Conservation (phyloP, 768 basidiomycete genomes). For the Naganishia randhawae region DNA sequence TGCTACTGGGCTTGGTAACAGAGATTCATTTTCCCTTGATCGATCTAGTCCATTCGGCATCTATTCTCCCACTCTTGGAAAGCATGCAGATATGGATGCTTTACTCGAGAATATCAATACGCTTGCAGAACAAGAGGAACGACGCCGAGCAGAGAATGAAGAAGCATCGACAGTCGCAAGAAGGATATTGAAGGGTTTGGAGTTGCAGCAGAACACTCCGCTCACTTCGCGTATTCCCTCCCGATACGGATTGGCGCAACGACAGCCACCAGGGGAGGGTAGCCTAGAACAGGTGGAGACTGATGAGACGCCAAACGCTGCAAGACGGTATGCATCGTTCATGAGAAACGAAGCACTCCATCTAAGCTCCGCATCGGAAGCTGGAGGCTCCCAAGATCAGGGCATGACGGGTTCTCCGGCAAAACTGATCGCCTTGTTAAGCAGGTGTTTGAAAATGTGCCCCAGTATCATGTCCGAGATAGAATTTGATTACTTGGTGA, state of each 20-base stretch:
- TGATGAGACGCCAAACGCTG: constrained; percentile 14
- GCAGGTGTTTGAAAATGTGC: constrained; percentile 2
- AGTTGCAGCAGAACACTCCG: not conserved
- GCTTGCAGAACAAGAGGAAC: constrained; percentile 1
- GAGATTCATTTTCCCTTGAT: not conserved
- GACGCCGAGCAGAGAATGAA: not conserved
- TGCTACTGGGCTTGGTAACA: not conserved
- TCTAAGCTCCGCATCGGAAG: not conserved
- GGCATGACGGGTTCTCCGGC: constrained; percentile 7
- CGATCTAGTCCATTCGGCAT: not conserved
- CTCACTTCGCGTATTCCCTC: not conserved
- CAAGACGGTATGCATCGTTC: constrained; percentile 11
- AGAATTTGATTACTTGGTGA: constrained; percentile 64
- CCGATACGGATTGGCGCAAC: not conserved
- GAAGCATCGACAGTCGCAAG: not conserved
- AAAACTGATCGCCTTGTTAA: constrained; percentile 16
- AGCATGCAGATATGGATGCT: not conserved
- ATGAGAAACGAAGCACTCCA: constrained; percentile 1
- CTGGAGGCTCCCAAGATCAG: not conserved
- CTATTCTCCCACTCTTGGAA: not conserved
- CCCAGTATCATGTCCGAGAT: constrained; percentile 6
- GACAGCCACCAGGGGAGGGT: not conserved
- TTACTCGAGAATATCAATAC: not conserved
- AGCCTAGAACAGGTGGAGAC: not conserved
- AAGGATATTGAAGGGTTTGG: not conserved